Percentiles rank a stretch among this genome's conserved stretches.
Conservation (phyloP, 139 green algal species). For the Gonium pectorale region DNA sequence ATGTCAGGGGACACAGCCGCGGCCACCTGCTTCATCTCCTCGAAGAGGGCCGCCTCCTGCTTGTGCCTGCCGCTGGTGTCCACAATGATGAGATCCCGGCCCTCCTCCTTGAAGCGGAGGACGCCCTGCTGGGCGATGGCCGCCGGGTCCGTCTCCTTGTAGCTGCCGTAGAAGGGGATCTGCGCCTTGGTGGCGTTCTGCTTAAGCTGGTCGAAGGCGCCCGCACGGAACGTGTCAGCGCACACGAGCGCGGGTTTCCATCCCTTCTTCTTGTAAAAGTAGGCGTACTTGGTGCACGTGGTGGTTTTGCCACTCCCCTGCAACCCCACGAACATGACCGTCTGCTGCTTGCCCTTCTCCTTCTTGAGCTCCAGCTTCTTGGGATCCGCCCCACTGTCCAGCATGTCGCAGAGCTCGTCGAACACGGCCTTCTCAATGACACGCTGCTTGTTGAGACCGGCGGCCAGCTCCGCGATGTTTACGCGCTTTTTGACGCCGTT, state of each 20-base stretch:
- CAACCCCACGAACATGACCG: slow-evolving; percentile 99
- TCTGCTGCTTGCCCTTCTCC: slow-evolving; percentile 90
- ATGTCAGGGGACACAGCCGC: slow-evolving; percentile 84
- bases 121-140: slow-evolving; percentile 94
- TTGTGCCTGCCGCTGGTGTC: slow-evolving; percentile 97
- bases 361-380: slow-evolving; percentile 87
- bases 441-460: slow-evolving; percentile 94
- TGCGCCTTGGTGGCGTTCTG: slow-evolving; percentile 98
- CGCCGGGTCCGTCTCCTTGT: slow-evolving; percentile 96
- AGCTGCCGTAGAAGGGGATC: slow-evolving; percentile 93
- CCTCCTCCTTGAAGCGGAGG: slow-evolving; percentile 84
- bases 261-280: slow-evolving; percentile 96
- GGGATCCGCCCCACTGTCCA: slow-evolving; percentile 79
- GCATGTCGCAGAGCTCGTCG: slow-evolving; percentile 90
- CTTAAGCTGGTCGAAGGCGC: slow-evolving; percentile 98
- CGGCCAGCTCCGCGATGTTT: slow-evolving; percentile 88
- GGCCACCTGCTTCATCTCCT: slow-evolving; percentile 95
- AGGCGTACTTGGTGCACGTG: slow-evolving; percentile 98
- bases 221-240: slow-evolving; percentile 97
- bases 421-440: slow-evolving; percentile 96
- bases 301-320: slow-evolving; percentile 97
- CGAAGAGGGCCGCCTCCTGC: slow-evolving; percentile 97
- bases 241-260: slow-evolving; percentile 98
- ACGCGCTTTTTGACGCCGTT: slow-evolving; percentile 94
- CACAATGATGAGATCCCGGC: slow-evolving; percentile 97